A percentile compares a stretch with the other conserved stretches of the same genome.
Conservation (phyloP, 1,139 yeast species). For the Geotrichum macrosporum region DNA sequence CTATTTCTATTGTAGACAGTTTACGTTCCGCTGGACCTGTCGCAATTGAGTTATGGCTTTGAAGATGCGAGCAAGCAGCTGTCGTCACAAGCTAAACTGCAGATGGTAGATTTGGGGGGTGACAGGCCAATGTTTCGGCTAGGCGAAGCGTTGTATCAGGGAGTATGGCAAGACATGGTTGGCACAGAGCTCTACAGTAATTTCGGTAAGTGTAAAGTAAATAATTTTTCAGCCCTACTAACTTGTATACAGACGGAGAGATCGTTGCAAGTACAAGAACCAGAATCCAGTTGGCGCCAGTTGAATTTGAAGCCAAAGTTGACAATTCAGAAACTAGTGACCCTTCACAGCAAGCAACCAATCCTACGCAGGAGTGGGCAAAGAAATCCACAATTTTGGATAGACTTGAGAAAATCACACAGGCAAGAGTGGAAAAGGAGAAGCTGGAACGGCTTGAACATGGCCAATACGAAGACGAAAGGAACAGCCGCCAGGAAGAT, state of each 20-base stretch:
- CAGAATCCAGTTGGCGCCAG: conserved; percentile 27
- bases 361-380: not conserved
- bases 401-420: not conserved
- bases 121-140: conserved; percentile 51
- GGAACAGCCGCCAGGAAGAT: too few relatives aligned
- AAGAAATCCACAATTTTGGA: not conserved
- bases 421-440: not conserved
- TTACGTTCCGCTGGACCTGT: conserved; percentile 31
- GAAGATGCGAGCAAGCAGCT: conserved; percentile 19
- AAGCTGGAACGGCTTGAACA: too few relatives aligned
- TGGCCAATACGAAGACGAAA: too few relatives aligned
- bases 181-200: conserved; percentile 68
- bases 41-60: conserved; percentile 22
- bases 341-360: too few relatives aligned
- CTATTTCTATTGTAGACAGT: conserved; percentile 15
- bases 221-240: not conserved
- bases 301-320: conserved; percentile 24
- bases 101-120: conserved; percentile 51
- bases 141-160: conserved; percentile 59
- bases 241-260: conserved; percentile 26
- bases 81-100: conserved; percentile 40
- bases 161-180: conserved; percentile 70
- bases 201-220: conserved; percentile 21
- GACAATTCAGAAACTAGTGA: conserved; percentile 20
- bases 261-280: conserved; percentile 30